Percentiles rank a stretch among this genome's conserved stretches.
phyloP scores from a whole-genome alignment of 2,329 filamentous ascomycete genomes.

The Aphanocladium album region DNA sequence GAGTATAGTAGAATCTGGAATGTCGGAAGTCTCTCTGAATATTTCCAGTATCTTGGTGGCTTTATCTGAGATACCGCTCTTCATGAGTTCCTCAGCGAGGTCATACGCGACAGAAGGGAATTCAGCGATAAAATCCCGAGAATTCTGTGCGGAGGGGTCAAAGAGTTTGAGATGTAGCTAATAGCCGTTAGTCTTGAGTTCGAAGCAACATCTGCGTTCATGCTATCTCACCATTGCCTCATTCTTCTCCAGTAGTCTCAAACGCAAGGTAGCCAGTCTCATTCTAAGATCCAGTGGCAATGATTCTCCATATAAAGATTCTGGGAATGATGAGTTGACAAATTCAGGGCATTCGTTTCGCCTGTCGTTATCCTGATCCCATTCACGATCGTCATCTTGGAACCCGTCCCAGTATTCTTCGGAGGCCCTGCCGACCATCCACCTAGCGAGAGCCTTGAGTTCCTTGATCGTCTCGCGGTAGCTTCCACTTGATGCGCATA shows the following conservation, averaged over 20 bases:
- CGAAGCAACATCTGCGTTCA: slow-evolving; percentile 12
- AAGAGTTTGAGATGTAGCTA: slow-evolving; percentile 66
- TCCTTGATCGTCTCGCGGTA: slow-evolving; percentile 62
- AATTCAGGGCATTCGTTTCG: slow-evolving; percentile 59
- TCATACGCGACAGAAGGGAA: slow-evolving; percentile 79
- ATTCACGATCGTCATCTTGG: slow-evolving; percentile 77
- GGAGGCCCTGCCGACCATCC: slow-evolving; percentile 69
- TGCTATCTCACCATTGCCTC: slow-evolving; percentile 65
- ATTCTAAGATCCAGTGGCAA: slow-evolving; percentile 78
- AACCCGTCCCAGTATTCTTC: slow-evolving; percentile 75
- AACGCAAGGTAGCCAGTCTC: slow-evolving; percentile 78
- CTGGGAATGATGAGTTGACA: slow-evolving; percentile 44
- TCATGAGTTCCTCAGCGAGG: slow-evolving; percentile 42
- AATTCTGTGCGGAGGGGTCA: slow-evolving; percentile 52
- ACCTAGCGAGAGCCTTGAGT: slow-evolving; percentile 69
- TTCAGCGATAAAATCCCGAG: slow-evolving; percentile 50
- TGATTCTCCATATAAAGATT: slow-evolving; percentile 60
- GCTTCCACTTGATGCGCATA: slow-evolving; percentile 61
- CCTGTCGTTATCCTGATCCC: slow-evolving; percentile 70
- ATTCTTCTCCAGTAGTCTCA: slow-evolving; percentile 60
- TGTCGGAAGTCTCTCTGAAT: slow-evolving; percentile 43
- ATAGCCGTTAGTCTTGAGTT: slow-evolving; percentile 9
- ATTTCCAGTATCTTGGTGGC: slow-evolving; percentile 55
- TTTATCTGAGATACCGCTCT: slow-evolving; percentile 21
- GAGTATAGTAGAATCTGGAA: slow-evolving; percentile 47